A percentile compares a stretch with the other conserved stretches of the same genome.
Conservation (phyloP, 306 rosid species). For the Vicia faba region DNA sequence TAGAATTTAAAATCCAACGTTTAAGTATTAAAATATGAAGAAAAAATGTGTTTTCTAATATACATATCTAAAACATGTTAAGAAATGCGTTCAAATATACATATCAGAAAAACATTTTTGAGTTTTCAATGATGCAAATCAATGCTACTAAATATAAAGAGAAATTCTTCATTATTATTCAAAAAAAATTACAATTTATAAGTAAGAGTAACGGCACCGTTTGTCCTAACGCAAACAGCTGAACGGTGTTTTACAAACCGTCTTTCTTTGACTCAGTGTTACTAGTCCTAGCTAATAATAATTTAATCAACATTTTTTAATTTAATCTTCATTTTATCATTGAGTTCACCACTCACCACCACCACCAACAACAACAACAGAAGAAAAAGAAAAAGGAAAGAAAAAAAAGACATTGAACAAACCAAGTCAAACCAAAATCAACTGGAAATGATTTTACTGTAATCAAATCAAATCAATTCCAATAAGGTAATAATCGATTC, state of each 20-base stretch:
- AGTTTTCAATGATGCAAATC: too few relatives aligned
- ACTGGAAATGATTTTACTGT: conserved; percentile 14
- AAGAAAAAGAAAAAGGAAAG: not conserved
- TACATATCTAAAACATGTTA: too few relatives aligned
- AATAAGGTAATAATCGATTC: conserved; percentile 17
- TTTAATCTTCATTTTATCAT: not conserved
- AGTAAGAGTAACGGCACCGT: conserved; percentile 35
- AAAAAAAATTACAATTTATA: too few relatives aligned
- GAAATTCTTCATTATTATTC: too few relatives aligned
- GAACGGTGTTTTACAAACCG: conserved; percentile 1
- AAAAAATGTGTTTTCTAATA: too few relatives aligned
- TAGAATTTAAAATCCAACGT: too few relatives aligned
- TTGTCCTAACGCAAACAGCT: not conserved
- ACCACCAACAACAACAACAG: conserved; percentile 17
- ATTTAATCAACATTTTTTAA: not conserved
- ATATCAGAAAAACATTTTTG: too few relatives aligned
- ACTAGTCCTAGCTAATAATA: too few relatives aligned
- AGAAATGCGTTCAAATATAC: too few relatives aligned
- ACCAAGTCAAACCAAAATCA: conserved; percentile 28
- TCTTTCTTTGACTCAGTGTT: not conserved
- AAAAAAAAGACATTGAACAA: not conserved
- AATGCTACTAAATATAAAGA: too few relatives aligned
- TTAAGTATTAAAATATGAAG: too few relatives aligned
- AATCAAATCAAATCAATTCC: conserved; percentile 19
- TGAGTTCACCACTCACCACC: conserved; percentile 39